Evolutionary conservation across 805 yeast genomes (phyloP).

Genomic region (Pichia nakasei): DNA sequence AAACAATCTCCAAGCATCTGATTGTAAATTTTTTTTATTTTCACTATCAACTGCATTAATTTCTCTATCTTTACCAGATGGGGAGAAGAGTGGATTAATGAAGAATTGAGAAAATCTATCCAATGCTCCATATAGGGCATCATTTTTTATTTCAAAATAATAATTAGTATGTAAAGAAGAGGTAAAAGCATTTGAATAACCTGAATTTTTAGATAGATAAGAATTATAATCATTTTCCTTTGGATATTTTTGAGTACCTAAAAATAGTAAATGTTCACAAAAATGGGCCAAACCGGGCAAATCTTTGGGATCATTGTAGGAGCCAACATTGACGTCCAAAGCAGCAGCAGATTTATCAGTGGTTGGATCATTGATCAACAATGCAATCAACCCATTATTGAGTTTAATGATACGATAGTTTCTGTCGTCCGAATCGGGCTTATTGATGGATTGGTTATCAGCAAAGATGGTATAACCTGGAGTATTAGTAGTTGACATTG

Average conservation of each 20-base stretch:
- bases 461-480: slow-evolving; percentile 10
- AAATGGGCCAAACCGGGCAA: slow-evolving; percentile 76
- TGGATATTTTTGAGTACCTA: slow-evolving; percentile 75
- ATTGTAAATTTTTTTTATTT: slow-evolving; percentile 88
- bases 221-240: slow-evolving; percentile 65
- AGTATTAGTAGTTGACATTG: slow-evolving; percentile 2
- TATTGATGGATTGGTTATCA: slow-evolving; percentile 19
- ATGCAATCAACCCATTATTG: slow-evolving; percentile 47
- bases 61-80: slow-evolving; percentile 78
- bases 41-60: slow-evolving; percentile 93
- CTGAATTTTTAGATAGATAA: slow-evolving; percentile 75
- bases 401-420: slow-evolving; percentile 57
- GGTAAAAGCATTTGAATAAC: slow-evolving; percentile 88
- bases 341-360: slow-evolving; percentile 76
- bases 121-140: slow-evolving; percentile 73
- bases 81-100: slow-evolving; percentile 69
- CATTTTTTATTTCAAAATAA: slow-evolving; percentile 74
- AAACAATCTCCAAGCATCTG: slow-evolving; percentile 79
- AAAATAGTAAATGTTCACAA: slow-evolving; percentile 62
- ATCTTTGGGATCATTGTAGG: slow-evolving; percentile 56
- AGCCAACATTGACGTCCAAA: slow-evolving; percentile 68
- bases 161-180: slow-evolving; percentile 85
- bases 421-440: slow-evolving; percentile 63
- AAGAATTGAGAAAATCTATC: slow-evolving; percentile 93
- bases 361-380: slow-evolving; percentile 58